Conservation (phyloP, 2,329 filamentous ascomycete species). For the Tolypocladium endophyticum region DNA sequence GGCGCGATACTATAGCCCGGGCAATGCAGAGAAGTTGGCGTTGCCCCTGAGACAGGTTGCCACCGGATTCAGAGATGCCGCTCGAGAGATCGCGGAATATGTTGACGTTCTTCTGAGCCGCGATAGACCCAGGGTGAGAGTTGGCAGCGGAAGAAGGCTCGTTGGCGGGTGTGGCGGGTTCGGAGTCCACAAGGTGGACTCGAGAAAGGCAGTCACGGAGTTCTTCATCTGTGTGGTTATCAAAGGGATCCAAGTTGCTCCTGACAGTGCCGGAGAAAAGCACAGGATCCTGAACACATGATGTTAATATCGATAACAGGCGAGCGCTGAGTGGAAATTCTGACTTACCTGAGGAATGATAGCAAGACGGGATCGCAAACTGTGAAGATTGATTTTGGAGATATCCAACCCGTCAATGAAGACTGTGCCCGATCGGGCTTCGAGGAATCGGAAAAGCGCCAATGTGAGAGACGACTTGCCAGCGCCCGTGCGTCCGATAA, state of each 20-base stretch:
- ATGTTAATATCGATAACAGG: neutral
- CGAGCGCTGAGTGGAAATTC: too few relatives aligned
- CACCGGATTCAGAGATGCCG: conserved; percentile 58
- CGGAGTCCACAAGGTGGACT: conserved; percentile 52
- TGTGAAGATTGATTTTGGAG: conserved; percentile 57
- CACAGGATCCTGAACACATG: conserved; percentile 52
- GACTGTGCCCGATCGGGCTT: conserved; percentile 55
- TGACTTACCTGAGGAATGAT: conserved; percentile 57
- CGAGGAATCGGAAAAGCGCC: conserved; percentile 68
- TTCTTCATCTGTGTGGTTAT: conserved; percentile 56
- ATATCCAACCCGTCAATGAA: conserved; percentile 66
- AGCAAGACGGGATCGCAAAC: conserved; percentile 61
- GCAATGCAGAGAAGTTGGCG: conserved; percentile 67
- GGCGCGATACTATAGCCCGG: conserved; percentile 59
- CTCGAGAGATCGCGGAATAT: conserved; percentile 53
- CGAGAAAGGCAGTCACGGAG: conserved; percentile 59
- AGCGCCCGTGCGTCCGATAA: conserved; percentile 68
- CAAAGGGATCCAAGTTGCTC: conserved; percentile 68
- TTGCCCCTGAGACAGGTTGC: conserved; percentile 68
- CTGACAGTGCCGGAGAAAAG: conserved; percentile 72
- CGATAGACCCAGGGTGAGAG: conserved; percentile 19
- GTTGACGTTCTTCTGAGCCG: conserved; percentile 45
- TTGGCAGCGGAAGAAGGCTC: conserved; percentile 25
- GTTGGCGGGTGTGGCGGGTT: conserved; percentile 25
- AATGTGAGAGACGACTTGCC: conserved; percentile 69